These are phyloP conservation scores for Trichoderma citrinoviride DNA, from an alignment of 2,329 filamentous ascomycete genomes.

Conservation along the genomic window DNA sequence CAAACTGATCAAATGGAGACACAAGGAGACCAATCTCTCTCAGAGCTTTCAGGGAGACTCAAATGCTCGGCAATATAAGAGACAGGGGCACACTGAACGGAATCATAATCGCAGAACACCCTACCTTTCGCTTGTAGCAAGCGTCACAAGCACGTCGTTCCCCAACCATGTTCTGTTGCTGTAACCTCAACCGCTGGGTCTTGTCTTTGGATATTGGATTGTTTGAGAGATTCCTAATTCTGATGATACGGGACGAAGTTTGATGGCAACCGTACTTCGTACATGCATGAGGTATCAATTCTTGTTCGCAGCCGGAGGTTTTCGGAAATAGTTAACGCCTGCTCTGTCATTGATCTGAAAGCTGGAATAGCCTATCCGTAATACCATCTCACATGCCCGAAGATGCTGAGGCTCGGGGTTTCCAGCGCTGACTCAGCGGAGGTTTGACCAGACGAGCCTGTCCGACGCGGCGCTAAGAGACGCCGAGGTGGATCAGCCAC, in stretches of 20 bases:
- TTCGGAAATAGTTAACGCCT: not conserved
- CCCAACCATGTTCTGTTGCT: conserved; percentile 23
- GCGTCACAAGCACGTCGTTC: conserved; percentile 44
- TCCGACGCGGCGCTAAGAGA: not conserved
- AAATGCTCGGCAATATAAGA: no score
- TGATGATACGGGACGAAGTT: no score
- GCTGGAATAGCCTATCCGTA: not conserved
- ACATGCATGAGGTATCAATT: not conserved
- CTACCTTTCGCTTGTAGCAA: conserved; percentile 49
- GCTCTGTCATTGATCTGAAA: not conserved
- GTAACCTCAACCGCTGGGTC: not conserved
- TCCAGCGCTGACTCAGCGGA: not conserved
- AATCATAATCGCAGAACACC: not conserved
- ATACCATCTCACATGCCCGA: not conserved
- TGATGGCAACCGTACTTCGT: no score
- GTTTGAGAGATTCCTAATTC: no score
- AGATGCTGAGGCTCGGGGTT: not conserved
- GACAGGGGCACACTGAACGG: not conserved
- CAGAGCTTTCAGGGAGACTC: not conserved
- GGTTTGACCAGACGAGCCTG: conserved; percentile 8
- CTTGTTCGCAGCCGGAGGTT: not conserved
- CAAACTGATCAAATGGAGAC: not conserved
- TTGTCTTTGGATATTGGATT: not conserved
- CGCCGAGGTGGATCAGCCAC: not conserved
- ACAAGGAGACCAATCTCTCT: not conserved